phyloP scores from a whole-genome alignment of 2,329 filamentous ascomycete genomes.

The Neoscytalidium dimidiatum region DNA sequence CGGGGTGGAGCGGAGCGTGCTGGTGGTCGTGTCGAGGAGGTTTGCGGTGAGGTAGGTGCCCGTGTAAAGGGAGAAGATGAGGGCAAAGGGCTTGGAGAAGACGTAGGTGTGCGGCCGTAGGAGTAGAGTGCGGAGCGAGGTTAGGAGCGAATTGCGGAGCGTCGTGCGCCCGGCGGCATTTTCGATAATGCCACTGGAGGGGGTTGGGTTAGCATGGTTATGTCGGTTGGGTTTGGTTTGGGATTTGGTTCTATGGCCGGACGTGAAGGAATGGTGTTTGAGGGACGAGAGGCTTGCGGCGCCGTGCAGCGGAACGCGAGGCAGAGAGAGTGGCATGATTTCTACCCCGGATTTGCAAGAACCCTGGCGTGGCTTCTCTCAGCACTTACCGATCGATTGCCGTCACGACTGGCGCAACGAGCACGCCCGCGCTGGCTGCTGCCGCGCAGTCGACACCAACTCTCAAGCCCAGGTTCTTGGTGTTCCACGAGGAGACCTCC shows the following conservation, averaged over 20 bases:
- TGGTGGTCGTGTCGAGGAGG: constrained; percentile 75
- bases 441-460: constrained; percentile 68
- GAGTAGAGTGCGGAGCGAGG: constrained; percentile 60
- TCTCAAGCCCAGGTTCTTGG: constrained; percentile 67
- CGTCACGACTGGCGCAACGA: constrained; percentile 82
- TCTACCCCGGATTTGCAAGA: constrained; percentile 14
- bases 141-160: constrained; percentile 60
- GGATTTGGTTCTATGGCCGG: background rate
- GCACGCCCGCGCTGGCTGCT: constrained; percentile 69
- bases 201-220: background rate
- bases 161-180: constrained; percentile 71
- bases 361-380: background rate
- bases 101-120: constrained; percentile 63
- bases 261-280: background rate
- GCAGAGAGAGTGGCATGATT: background rate
- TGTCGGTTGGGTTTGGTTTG: background rate
- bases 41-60: constrained; percentile 91
- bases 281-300: background rate
- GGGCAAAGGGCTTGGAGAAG: constrained; percentile 65
- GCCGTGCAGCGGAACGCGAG: background rate
- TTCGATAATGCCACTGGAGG: constrained; percentile 71
- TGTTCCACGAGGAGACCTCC: constrained; percentile 64
- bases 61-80: constrained; percentile 74
- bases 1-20: constrained; percentile 57
- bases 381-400: constrained; percentile 76